Evolutionary conservation across 176 grass and related monocot species (phyloP).

Genomic region (Musa schizocarpa): DNA sequence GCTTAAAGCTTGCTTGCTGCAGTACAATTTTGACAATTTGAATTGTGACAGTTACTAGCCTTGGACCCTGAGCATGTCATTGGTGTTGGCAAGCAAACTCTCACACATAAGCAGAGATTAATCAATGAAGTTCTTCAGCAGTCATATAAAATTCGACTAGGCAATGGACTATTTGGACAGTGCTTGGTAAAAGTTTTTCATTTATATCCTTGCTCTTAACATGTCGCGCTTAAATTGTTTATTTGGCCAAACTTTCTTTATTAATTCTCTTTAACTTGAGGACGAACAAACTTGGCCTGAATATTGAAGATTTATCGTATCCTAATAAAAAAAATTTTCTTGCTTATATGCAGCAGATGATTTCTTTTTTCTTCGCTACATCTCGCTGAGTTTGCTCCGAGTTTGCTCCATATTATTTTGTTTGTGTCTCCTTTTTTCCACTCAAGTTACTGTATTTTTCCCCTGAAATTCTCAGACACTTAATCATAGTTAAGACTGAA

Average conservation of each 20-base stretch:
- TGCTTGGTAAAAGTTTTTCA: slow-evolving; percentile 54
- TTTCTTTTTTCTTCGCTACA: no score
- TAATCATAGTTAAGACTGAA: no score
- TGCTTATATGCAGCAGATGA: no score
- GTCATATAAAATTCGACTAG: slow-evolving; percentile 65
- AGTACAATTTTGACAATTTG: background rate
- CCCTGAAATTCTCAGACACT: no score
- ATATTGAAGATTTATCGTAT: no score
- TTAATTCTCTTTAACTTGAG: background rate
- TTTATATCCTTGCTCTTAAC: background rate
- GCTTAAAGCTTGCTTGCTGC: background rate
- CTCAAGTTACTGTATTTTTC: background rate
- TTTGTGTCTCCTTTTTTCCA: background rate
- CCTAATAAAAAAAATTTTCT: no score
- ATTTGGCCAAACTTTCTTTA: background rate
- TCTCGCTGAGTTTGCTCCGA: background rate
- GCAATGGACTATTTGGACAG: slow-evolving; percentile 53
- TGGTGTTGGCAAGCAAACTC: slow-evolving; percentile 46
- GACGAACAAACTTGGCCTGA: no score
- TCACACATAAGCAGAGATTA: slow-evolving; percentile 53
- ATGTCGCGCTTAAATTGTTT: background rate
- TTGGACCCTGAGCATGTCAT: slow-evolving; percentile 65
- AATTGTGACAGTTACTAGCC: slow-evolving; percentile 52
- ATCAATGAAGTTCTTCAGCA: slow-evolving; percentile 60
- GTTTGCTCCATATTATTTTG: background rate